Percentiles rank a stretch among this genome's conserved stretches.
Conservation (phyloP, 1,284 basidiomycete genomes). For the Heterobasidion annosum region DNA sequence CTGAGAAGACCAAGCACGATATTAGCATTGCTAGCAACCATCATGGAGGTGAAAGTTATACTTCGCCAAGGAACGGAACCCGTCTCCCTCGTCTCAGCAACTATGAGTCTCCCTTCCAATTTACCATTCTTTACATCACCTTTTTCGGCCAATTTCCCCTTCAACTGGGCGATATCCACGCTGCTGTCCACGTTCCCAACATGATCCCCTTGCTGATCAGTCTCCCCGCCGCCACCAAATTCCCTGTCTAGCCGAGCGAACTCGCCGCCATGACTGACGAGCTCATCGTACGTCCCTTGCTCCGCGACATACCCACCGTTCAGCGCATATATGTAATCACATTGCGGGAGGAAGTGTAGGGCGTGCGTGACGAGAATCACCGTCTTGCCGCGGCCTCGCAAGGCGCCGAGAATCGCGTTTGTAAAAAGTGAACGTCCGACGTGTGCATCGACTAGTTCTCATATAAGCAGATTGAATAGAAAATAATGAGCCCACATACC, state of each 20-base stretch:
- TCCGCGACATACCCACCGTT: conserved; percentile 71
- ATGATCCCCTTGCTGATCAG: conserved; percentile 17
- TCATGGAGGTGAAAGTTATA: conserved; percentile 15
- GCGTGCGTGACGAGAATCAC: conserved; percentile 81
- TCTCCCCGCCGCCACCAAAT: conserved; percentile 28
- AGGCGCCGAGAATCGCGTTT: conserved; percentile 64
- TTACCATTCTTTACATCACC: conserved; percentile 27
- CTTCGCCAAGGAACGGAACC: conserved; percentile 52
- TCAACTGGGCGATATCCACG: conserved; percentile 44
- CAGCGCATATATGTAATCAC: conserved; percentile 68
- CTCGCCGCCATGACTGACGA: conserved; percentile 49
- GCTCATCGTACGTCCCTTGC: conserved; percentile 63
- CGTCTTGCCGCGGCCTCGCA: conserved; percentile 49
- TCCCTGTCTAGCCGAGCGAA: conserved; percentile 67
- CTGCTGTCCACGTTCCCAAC: conserved; percentile 12
- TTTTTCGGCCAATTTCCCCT: conserved; percentile 25
- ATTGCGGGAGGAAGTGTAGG: conserved; percentile 71
- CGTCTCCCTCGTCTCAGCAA: conserved; percentile 55
- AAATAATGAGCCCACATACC: background rate
- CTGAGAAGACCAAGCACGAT: conserved; percentile 25
- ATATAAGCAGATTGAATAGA: conserved; percentile 38
- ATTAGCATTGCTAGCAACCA: background rate
- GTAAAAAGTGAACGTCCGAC: conserved; percentile 84
- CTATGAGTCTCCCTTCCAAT: conserved; percentile 54
- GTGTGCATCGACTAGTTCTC: conserved; percentile 71